Base-by-base conservation (phyloP, 208 protist species). In the Tritrichomonas musculus region DNA sequence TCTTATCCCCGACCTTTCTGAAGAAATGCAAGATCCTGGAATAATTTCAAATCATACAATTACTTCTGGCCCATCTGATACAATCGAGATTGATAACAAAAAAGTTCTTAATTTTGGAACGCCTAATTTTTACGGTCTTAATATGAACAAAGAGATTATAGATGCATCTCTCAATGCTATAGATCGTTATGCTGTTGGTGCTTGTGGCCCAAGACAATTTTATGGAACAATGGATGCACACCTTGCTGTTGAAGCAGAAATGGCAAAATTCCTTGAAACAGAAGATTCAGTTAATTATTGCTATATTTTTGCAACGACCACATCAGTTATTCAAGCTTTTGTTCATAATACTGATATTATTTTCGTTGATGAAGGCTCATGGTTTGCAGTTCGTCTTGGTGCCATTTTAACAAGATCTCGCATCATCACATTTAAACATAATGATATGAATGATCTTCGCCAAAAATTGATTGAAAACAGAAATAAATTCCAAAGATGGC, bases 381-480 rank as follows among this genome's bases (percentile, higher is more conserved):
- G 93, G 60, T 73, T 92, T 39, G 93, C 77, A n/a, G 36, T 93
- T 39, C 47, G 55, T 33, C 17, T 80, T 92, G 98, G 98, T 60
- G 95, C 97, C 72, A 47, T 94, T 30, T 96, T 99, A 17, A 98
- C 97, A 13, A 96, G 98, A 88, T 95, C 96, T 17, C 96, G 96
- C 80, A 75, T 98, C 36, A 64, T 94, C 11, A 96, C 96, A 53
- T 99, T 97, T 94, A 96, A 97, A 69, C 98, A 99, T 95, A 99
- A 98, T 95, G 96, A 99, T 95, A 97, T 99, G 95, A 82, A 94
- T 39, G 96, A 98, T 92, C 95, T 99, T 3, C 77, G 77, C 17
- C 96, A 98, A 94, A 66, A 73, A 25, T 73, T 93, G 11, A 69
- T 92, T 25, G 17, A 53, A 36, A 69, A 97, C 53, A 93, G 99